Evolutionary conservation across 2,329 filamentous ascomycete genomes (phyloP), one percentile per base, ranked within the genome.

Genomic region (Verticillium tricorpus): DNA sequence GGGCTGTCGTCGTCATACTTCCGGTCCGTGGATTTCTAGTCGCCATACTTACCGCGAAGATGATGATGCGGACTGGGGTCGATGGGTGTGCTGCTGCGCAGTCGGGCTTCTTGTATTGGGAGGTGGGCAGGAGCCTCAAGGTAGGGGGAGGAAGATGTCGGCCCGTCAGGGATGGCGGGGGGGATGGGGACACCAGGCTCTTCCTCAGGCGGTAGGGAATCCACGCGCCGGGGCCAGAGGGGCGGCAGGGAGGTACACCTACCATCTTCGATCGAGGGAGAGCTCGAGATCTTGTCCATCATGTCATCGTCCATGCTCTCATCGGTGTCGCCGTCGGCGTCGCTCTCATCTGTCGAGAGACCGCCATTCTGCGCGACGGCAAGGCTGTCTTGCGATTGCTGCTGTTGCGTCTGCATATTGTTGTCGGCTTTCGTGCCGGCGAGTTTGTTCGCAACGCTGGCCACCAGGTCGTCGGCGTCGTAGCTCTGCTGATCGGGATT

Each of bases 261-360:
- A 99, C 94, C 94, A 89, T 98, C 94, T 82, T 96, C 93, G 77
- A 99, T 99, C 70, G 94, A 98, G 73, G 95, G 95, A 70, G 94
- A 98, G 77, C 93, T 98, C 71, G 94, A 98, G 68, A 99, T 97
- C 77, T 95, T 95, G 80, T 98, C 95, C 90, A 96, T 92, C 88
- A 97, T 88, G 76, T 98, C 94, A 77, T 97, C 83, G 72, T 96
- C 93, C 74, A 93, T 79, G 69, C 91, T 85, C 68, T 91, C 90
- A 64, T 91, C 90, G 69, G 89, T 88, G 57, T 86, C 87, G 67
- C 86, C 85, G 68, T 89, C 85, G 70, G 86, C 77, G 66, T 91
- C 88, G 57, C 83, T 86, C 65, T 90, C 88, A 68, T 85, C 82
- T 56, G 73, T 76, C 57, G 79, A 77, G 65, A 77, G 67, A 65